Conservation (phyloP, 1,284 basidiomycete species). For the Ustilago bromivora region DNA sequence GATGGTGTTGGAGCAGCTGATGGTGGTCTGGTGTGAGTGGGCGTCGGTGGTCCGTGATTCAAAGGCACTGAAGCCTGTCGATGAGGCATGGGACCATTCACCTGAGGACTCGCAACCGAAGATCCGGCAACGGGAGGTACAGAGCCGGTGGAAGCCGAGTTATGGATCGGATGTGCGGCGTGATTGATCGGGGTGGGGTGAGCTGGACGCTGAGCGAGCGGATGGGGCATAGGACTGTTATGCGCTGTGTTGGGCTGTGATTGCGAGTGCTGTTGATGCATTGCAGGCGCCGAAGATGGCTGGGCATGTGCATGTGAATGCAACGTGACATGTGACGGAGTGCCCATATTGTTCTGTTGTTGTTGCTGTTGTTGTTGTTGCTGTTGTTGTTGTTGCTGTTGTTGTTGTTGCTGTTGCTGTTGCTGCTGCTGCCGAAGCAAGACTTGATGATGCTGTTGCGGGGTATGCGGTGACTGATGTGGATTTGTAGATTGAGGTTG, state of each 20-base stretch:
- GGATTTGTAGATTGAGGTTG: conserved; percentile 20
- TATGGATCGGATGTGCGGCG: conserved; percentile 28
- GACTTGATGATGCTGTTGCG: conserved; percentile 21
- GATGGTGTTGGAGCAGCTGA: conserved; percentile 41
- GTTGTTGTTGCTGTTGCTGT: conserved; percentile 2
- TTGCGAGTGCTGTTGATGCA: conserved; percentile 23
- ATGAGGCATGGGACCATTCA: conserved; percentile 29
- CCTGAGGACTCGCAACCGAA: conserved; percentile 30
- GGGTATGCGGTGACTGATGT: conserved; percentile 22
- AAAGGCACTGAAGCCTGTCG: conserved; percentile 37
- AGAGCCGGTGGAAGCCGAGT: conserved; percentile 23
- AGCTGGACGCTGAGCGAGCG: conserved; percentile 25
- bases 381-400: conserved; percentile 15
- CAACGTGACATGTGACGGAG: conserved; percentile 28
- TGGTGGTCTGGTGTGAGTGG: conserved; percentile 42
- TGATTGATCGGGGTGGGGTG: conserved; percentile 32
- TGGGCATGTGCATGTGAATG: conserved; percentile 39
- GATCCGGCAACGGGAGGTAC: conserved; percentile 17
- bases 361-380: conserved; percentile 17
- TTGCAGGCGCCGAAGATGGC: conserved; percentile 10
- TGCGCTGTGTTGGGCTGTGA: conserved; percentile 36
- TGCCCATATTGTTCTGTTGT: conserved; percentile 22
- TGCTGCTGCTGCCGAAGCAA: conserved; percentile 18
- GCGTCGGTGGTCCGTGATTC: conserved; percentile 41
- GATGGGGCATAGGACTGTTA: conserved; percentile 34